Base-by-base conservation (phyloP, 1,284 basidiomycete species). In the Prillingera fragicola region DNA sequence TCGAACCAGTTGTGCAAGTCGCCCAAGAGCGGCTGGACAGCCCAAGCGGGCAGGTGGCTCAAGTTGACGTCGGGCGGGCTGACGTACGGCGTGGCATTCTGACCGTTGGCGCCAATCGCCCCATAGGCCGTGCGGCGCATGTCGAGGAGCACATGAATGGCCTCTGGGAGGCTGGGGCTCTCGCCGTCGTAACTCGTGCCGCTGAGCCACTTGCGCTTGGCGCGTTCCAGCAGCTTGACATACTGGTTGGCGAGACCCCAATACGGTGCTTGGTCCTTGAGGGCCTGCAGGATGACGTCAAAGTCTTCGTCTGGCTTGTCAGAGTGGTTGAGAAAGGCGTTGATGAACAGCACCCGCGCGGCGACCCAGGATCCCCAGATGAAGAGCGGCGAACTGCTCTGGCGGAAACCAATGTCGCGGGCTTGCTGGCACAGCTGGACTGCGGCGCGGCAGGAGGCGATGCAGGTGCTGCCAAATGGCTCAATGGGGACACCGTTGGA, bases 1-100 rank as follows among this genome's bases (percentile, higher is more conserved):
- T 70, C 69, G 42, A 69, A 70, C 68, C 63, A 70, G 43, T 66
- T 55, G 42, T 73, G 65, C 45, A 71, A 38, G 49, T 69, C 69
- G 5, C 65, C 66, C 12, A 69, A 49, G 13, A 65, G 48, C 10
- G 67, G 64, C 54, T 67, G 60, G 6, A 67, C 59, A 8, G 65
- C 61, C 66, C 69, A 67, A n/a, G 61, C 60, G 9, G 67, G 64
- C 21, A 70, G 40, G 45, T 66, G 61, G 13, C 44, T 41, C 25
- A 69, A 45, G 32, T 62, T 50, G 22, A 63, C 41, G 29, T 63
- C 63, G 0, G 62, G 62, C 14, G 65, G 62, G 5, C 57, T 55
- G 14, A 57, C 57, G 23, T 55, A 45, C 10, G 63, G 62, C 33
- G 67, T 63, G 18, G 45, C 38, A 23, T 50, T 57, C 29, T 60